These are phyloP conservation scores for Prunus mira DNA, from an alignment of 306 rosid species.

Conservation along the genomic window DNA sequence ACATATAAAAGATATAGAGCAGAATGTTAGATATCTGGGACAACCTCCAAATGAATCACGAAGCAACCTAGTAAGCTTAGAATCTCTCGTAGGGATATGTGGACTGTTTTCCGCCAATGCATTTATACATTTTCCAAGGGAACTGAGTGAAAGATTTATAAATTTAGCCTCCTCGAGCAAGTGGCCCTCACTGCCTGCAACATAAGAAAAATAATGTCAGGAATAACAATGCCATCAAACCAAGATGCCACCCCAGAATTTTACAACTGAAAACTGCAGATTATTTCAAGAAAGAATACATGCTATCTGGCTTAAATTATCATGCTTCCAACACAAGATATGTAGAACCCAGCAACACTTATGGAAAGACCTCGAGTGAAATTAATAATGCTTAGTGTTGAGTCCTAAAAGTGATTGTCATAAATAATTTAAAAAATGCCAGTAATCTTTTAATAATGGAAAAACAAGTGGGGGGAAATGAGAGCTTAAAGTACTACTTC, in stretches of 20 bases:
- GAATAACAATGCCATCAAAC: neutral
- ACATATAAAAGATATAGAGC: conserved; percentile 8
- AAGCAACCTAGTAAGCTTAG: conserved; percentile 76
- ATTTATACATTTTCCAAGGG: conserved; percentile 77
- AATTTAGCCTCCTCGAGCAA: conserved; percentile 73
- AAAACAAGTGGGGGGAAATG: neutral
- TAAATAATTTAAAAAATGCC: neutral
- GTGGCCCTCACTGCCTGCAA: conserved; percentile 69
- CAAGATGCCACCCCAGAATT: conserved; percentile 1
- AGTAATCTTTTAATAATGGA: neutral
- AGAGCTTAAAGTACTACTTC: neutral
- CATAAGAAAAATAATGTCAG: conserved; percentile 15
- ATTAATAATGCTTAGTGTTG: neutral
- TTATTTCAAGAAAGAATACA: neutral
- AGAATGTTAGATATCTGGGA: conserved; percentile 12
- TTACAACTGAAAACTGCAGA: neutral
- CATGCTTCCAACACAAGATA: neutral
- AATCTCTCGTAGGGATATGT: conserved; percentile 68
- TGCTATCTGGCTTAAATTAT: neutral
- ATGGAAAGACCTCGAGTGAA: neutral
- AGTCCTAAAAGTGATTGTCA: neutral
- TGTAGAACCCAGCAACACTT: neutral
- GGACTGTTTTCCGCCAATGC: conserved; percentile 71
- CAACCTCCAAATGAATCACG: conserved; percentile 83
- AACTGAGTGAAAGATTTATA: conserved; percentile 67